These are phyloP conservation scores for Polychaeton citri DNA, from an alignment of 2,329 filamentous ascomycete genomes.

Conservation along the genomic window DNA sequence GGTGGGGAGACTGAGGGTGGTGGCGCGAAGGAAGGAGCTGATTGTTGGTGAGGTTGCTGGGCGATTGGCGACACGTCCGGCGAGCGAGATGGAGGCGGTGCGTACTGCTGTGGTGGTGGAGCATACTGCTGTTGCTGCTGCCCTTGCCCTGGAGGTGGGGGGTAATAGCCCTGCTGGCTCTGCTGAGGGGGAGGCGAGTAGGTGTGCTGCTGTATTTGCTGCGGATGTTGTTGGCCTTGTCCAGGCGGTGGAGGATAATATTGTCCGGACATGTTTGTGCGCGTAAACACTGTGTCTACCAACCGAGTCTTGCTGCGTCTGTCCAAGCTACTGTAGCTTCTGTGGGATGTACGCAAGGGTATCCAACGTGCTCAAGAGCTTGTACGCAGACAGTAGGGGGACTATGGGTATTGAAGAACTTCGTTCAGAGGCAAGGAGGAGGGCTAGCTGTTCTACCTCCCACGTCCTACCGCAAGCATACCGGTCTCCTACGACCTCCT, in stretches of 20 bases:
- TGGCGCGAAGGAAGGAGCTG: constrained; percentile 20
- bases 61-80: not conserved
- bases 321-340: too few species aligned
- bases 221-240: not conserved
- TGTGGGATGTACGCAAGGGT: too few species aligned
- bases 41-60: constrained; percentile 4
- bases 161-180: constrained; percentile 12
- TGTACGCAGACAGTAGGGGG: too few species aligned
- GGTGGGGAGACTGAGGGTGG: constrained; percentile 22
- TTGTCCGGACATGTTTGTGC: not conserved
- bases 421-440: too few species aligned
- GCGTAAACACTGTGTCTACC: too few species aligned
- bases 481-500: too few species aligned
- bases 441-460: too few species aligned
- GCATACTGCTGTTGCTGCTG: constrained; percentile 6
- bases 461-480: too few species aligned
- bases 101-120: constrained; percentile 12
- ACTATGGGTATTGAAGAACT: too few species aligned
- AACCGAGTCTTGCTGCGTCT: too few species aligned
- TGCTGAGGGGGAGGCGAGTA: constrained; percentile 6
- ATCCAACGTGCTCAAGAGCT: too few species aligned
- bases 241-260: not conserved
- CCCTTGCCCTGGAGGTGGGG: constrained; percentile 8
- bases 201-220: not conserved
- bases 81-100: constrained; percentile 15